Percentiles rank a stretch among this genome's conserved stretches.
Conservation (phyloP, 805 yeast species). For the Wickerhamomyces canadensis region DNA sequence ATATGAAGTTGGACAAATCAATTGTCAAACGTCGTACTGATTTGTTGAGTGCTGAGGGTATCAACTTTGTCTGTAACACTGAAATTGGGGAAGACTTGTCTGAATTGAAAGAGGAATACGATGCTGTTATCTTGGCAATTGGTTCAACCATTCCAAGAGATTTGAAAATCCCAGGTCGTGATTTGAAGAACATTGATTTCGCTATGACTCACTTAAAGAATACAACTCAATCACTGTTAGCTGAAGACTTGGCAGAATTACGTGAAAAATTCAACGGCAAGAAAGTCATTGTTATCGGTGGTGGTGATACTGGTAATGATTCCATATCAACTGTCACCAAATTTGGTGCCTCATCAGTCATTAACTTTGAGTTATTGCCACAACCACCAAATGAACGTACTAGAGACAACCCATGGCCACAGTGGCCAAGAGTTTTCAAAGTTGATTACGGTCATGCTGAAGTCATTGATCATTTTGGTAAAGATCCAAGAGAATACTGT, state of each 20-base stretch:
- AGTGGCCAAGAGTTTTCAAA: conserved; percentile 97
- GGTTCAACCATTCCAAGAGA: conserved; percentile 98
- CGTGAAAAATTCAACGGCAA: conserved; percentile 72
- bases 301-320: conserved; percentile 99
- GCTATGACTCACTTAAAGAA: conserved; percentile 89
- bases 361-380: conserved; percentile 91
- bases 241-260: conserved; percentile 72
- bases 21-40: conserved; percentile 92
- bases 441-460: conserved; percentile 98
- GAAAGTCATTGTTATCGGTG: conserved; percentile 94
- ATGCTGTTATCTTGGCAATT: conserved; percentile 86
- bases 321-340: conserved; percentile 96
- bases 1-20: conserved; percentile 93
- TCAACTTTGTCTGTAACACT: conserved; percentile 68
- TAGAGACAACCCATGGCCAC: conserved; percentile 99
- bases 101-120: conserved; percentile 56
- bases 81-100: conserved; percentile 74
- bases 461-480: conserved; percentile 90
- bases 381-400: conserved; percentile 83
- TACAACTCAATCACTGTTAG: conserved; percentile 87
- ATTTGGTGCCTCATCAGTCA: conserved; percentile 93
- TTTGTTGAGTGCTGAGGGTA: conserved; percentile 84
- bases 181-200: conserved; percentile 79
- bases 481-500: conserved; percentile 96
- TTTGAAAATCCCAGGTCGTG: conserved; percentile 90